Conservation (phyloP, 176 grass and related monocot genomes). For the Triticum urartu region DNA sequence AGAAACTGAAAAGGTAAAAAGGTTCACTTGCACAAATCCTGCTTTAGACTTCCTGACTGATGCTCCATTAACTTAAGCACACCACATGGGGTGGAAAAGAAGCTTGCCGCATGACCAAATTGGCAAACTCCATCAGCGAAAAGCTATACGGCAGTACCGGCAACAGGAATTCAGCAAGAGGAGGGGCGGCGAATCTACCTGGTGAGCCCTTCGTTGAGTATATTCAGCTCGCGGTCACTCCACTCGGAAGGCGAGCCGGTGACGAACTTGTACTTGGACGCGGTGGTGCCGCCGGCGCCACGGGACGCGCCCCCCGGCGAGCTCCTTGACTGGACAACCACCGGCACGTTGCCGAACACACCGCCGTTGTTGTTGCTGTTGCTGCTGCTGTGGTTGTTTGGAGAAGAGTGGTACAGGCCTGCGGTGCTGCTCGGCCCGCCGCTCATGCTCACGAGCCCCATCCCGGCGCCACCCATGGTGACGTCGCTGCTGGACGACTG, state of each 20-base stretch:
- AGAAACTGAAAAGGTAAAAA: conserved; percentile 22
- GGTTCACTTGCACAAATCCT: conserved; percentile 14
- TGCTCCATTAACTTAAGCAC: conserved; percentile 23
- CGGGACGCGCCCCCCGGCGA: conserved; percentile 48
- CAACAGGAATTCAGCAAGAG: not conserved
- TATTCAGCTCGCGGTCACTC: conserved; percentile 57
- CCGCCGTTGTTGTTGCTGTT: conserved; percentile 8
- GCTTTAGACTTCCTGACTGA: conserved; percentile 23
- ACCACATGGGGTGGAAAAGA: conserved; percentile 18
- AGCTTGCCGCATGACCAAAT: not conserved
- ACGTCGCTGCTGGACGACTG: conserved; percentile 59
- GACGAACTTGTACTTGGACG: conserved; percentile 63
- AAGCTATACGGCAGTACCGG: conserved; percentile 11
- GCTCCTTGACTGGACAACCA: conserved; percentile 49
- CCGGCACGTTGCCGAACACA: conserved; percentile 33
- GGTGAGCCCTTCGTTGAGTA: conserved; percentile 72
- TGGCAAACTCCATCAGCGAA: conserved; percentile 5
- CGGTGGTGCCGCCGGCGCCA: not conserved
- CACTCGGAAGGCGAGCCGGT: conserved; percentile 55
- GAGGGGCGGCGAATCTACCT: conserved; percentile 35
- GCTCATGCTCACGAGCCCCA: conserved; percentile 37
- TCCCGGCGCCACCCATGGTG: conserved; percentile 8
- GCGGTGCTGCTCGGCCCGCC: conserved; percentile 42
- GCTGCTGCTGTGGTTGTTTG: conserved; percentile 9
- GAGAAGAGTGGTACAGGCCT: conserved; percentile 46